A percentile compares a stretch with the other conserved stretches of the same genome.
phyloP scores from a whole-genome alignment of 305 asterid species.

The Nicotiana rustica region DNA sequence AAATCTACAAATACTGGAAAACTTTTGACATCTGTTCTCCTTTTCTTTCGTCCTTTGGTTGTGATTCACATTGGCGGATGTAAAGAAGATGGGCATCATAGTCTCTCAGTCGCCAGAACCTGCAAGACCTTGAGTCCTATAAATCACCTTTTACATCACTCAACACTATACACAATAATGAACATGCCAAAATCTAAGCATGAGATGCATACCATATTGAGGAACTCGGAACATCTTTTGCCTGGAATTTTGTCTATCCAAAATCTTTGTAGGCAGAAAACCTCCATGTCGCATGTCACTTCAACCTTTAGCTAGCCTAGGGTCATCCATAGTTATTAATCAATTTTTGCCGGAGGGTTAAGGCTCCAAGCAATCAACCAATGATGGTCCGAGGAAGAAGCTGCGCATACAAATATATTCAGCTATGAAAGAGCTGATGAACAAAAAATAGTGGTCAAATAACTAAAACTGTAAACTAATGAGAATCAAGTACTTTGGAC shows the following conservation, averaged over 20 bases:
- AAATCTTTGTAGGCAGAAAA: background rate
- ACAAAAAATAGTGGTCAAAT: background rate
- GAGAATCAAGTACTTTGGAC: background rate
- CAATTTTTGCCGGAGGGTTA: background rate
- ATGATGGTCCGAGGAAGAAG: background rate
- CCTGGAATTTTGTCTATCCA: background rate
- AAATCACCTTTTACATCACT: background rate
- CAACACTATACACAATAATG: background rate
- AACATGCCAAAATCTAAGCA: background rate
- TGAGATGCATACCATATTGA: constrained; percentile 10
- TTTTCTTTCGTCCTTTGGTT: background rate
- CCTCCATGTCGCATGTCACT: background rate
- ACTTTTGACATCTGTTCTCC: background rate
- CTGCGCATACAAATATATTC: background rate
- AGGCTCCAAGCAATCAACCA: background rate
- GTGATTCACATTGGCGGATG: background rate
- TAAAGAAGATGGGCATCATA: background rate
- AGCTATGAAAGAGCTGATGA: background rate
- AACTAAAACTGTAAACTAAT: background rate
- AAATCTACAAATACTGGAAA: background rate
- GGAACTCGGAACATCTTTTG: background rate
- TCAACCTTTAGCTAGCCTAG: background rate
- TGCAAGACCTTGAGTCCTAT: background rate
- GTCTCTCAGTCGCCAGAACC: background rate
- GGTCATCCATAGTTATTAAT: background rate